Evolutionary conservation across 148 eudicot species (phyloP).

Genomic region (Camellia sinensis): DNA sequence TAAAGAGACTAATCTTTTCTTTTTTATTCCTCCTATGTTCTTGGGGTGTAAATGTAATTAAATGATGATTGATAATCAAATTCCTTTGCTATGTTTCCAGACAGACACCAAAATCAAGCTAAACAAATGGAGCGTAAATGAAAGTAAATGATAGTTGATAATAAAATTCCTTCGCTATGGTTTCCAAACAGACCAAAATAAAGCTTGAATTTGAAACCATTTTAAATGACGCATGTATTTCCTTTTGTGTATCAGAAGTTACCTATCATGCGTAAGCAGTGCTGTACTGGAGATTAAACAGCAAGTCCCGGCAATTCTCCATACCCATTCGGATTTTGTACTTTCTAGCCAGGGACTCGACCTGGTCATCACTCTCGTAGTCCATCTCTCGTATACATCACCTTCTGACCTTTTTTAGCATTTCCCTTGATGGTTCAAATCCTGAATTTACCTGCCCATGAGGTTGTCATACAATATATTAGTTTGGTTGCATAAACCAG

Average conservation of each 20-base stretch:
- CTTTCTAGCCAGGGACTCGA: slow-evolving; percentile 43
- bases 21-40: no score
- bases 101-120: no score
- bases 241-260: slow-evolving; percentile 11
- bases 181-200: no score
- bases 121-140: no score
- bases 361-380: slow-evolving; percentile 44
- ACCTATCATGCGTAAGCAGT: slow-evolving; percentile 54
- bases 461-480: background rate
- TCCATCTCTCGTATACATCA: slow-evolving; percentile 81
- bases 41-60: no score
- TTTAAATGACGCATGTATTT: background rate
- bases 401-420: slow-evolving; percentile 69
- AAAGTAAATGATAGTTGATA: no score
- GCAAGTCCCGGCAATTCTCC: slow-evolving; percentile 61
- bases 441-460: slow-evolving; percentile 69
- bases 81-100: no score
- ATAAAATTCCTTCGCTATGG: no score
- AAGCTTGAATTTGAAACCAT: no score
- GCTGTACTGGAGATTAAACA: slow-evolving; percentile 62
- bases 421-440: slow-evolving; percentile 58
- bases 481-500: no score
- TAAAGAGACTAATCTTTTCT: no score
- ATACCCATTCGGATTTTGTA: slow-evolving; percentile 49
- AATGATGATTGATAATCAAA: no score